Conservation (phyloP, 2,329 filamentous ascomycete genomes). For the Diaporthe sp. region DNA sequence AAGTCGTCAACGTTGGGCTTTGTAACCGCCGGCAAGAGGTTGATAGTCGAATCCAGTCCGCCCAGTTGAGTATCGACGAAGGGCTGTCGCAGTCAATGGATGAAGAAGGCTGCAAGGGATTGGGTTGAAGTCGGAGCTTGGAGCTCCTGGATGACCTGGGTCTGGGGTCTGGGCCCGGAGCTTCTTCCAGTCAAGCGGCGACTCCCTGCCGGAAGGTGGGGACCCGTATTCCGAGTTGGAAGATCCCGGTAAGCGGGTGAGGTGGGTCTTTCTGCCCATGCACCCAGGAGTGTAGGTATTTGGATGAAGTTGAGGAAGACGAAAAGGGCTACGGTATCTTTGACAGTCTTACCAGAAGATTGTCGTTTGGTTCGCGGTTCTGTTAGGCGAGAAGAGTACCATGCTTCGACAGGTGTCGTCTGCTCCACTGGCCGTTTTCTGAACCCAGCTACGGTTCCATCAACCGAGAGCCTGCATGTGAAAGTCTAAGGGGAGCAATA, state of each 20-base stretch:
- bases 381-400: neutral
- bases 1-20: neutral
- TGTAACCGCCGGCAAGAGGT: neutral
- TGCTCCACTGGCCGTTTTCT: neutral
- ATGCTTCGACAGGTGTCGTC: neutral
- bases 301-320: neutral
- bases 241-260: conserved; percentile 15
- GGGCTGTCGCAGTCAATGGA: neutral
- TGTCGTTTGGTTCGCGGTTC: neutral
- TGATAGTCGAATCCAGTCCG: neutral
- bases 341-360: neutral
- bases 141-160: conserved; percentile 23
- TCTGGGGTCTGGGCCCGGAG: conserved; percentile 29
- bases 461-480: neutral
- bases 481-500: neutral
- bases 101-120: conserved; percentile 13
- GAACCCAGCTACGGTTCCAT: neutral
- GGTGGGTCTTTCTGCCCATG: neutral
- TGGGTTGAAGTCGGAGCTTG: conserved; percentile 22
- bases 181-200: conserved; percentile 22
- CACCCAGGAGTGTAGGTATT: neutral
- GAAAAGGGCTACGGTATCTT: neutral
- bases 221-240: conserved; percentile 18
- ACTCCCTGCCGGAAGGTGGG: conserved; percentile 22
- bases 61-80: neutral